A percentile compares a stretch with the other conserved stretches of the same genome.
Conservation (phyloP, 192 early-diverging fungal genomes). For the Linderina pennispora region DNA sequence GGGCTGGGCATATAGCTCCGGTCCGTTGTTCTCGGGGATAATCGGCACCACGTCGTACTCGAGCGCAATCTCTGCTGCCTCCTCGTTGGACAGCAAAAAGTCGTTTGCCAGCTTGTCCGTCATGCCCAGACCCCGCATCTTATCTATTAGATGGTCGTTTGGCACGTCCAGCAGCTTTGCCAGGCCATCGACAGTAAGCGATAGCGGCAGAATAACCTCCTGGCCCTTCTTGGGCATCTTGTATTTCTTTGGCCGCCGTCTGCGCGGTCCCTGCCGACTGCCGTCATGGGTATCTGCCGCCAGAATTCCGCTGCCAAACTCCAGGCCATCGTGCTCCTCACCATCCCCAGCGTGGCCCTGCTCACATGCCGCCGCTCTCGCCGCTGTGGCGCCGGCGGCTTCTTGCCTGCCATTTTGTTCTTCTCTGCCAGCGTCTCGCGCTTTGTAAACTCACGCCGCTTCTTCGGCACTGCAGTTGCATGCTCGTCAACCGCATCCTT, state of each 20-base stretch:
- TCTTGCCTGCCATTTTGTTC: not conserved
- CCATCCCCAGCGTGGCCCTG: not conserved
- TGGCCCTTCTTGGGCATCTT: slow-evolving; percentile 27
- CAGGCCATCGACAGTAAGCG: slow-evolving; percentile 77
- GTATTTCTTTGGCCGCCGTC: slow-evolving; percentile 14
- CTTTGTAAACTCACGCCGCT: not conserved
- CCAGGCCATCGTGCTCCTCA: not conserved
- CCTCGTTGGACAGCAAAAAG: slow-evolving; percentile 76
- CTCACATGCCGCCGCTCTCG: not conserved
- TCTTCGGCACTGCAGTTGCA: not conserved
- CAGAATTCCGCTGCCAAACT: too few species aligned
- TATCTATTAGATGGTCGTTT: slow-evolving; percentile 62
- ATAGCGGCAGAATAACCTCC: slow-evolving; percentile 74
- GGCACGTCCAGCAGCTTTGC: slow-evolving; percentile 70
- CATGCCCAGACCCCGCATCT: slow-evolving; percentile 76
- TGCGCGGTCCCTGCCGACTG: not conserved
- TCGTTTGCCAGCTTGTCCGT: slow-evolving; percentile 70
- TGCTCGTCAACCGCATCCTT: not conserved
- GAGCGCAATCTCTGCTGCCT: slow-evolving; percentile 78
- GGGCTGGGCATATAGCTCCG: slow-evolving; percentile 45
- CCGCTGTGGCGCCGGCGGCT: not conserved
- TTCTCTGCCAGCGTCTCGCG: not conserved
- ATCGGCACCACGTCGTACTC: slow-evolving; percentile 87
- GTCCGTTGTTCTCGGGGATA: slow-evolving; percentile 47
- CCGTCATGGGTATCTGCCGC: too few species aligned